phyloP scores from a whole-genome alignment of 2,329 filamentous ascomycete species.

The Apiospora aurea region DNA sequence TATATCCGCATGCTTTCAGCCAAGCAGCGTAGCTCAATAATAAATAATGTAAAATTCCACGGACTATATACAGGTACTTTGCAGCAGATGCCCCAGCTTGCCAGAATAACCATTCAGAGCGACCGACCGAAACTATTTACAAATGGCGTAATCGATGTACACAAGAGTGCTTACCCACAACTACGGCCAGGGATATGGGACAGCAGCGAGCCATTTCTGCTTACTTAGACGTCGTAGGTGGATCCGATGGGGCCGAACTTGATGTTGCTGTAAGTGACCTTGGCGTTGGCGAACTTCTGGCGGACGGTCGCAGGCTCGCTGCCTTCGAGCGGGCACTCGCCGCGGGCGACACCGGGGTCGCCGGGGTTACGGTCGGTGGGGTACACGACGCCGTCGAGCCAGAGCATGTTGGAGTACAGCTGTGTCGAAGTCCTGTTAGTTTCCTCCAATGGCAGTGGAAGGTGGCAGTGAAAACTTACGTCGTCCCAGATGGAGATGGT shows the following conservation, averaged over 20 bases:
- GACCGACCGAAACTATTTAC: conserved; percentile 3
- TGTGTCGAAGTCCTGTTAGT: conserved; percentile 24
- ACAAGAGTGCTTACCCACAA: too few species aligned
- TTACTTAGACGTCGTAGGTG: conserved; percentile 41
- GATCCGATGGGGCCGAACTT: conserved; percentile 54
- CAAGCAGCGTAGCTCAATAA: too few species aligned
- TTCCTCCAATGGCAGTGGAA: neutral
- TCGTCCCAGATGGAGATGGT: conserved; percentile 68
- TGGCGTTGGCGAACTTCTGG: conserved; percentile 44
- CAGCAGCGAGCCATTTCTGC: too few species aligned
- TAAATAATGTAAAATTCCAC: too few species aligned
- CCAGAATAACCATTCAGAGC: too few species aligned
- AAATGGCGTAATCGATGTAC: too few species aligned
- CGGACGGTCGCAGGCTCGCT: conserved; percentile 53
- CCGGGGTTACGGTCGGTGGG: conserved; percentile 48
- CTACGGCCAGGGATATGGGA: neutral
- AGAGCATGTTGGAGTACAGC: conserved; percentile 65
- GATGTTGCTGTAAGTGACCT: conserved; percentile 55
- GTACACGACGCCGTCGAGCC: conserved; percentile 65
- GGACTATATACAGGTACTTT: too few species aligned
- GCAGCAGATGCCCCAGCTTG: too few species aligned
- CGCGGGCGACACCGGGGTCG: conserved; percentile 52
- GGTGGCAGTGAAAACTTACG: conserved; percentile 29
- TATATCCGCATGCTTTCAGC: too few species aligned
- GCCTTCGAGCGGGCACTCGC: conserved; percentile 51